A percentile compares a stretch with the other conserved stretches of the same genome.
Evolutionary conservation across 148 eudicot genomes (phyloP).

Genomic region (Rhododendron mucronatum): DNA sequence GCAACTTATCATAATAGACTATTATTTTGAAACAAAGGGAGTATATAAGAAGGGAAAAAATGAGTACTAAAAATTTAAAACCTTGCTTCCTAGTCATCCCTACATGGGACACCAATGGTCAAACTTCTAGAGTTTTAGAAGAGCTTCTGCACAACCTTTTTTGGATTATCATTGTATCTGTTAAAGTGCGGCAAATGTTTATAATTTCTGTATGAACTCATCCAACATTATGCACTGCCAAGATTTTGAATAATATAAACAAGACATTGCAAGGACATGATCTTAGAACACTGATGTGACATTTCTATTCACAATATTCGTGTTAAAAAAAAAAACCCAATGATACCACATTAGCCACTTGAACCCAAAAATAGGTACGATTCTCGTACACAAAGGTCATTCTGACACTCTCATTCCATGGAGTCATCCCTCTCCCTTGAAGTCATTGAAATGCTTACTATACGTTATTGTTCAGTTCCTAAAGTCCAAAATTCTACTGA

Average conservation of each 20-base stretch:
- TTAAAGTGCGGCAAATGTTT: neutral
- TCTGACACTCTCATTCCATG: neutral
- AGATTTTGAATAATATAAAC: neutral
- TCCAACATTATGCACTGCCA: neutral
- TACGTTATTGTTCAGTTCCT: neutral
- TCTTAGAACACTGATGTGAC: neutral
- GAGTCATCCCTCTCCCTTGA: neutral
- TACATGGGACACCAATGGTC: neutral
- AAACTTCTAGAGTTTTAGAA: neutral
- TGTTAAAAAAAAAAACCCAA: neutral
- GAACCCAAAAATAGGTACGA: neutral
- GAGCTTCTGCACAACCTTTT: neutral
- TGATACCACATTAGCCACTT: neutral
- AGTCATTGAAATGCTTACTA: neutral
- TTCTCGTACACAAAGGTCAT: neutral
- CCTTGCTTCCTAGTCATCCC: neutral
- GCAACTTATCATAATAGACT: neutral
- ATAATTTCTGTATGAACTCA: neutral
- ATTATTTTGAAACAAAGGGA: neutral
- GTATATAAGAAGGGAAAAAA: neutral
- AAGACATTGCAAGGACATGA: neutral
- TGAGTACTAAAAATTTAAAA: neutral
- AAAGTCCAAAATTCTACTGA: neutral
- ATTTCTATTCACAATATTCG: neutral
- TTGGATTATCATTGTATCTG: neutral